A percentile compares a stretch with the other conserved stretches of the same genome.
Evolutionary conservation across 176 grass and related monocot genomes (phyloP).

Genomic region (Bonia amplexicaulis): DNA sequence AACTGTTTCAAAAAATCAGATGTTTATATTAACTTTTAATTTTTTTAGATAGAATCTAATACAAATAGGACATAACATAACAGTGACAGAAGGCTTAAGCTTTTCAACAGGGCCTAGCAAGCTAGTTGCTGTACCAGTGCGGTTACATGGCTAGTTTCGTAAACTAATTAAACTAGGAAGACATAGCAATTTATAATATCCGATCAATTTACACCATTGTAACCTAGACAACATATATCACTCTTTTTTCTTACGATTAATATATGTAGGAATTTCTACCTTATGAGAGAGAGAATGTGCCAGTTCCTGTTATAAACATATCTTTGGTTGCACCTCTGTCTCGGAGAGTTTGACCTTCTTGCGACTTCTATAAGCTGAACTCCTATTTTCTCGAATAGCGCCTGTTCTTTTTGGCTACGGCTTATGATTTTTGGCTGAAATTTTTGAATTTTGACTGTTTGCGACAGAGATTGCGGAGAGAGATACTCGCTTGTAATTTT

Average conservation of each 20-base stretch:
- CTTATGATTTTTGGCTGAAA: too few relatives aligned
- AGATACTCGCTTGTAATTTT: too few relatives aligned
- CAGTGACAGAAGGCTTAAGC: not conserved
- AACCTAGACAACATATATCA: not conserved
- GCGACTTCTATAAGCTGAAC: not conserved
- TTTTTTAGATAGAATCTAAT: too few relatives aligned
- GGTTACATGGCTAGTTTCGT: not conserved
- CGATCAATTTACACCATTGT: too few relatives aligned
- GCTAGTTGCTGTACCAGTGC: not conserved
- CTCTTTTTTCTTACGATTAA: not conserved
- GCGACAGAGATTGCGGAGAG: too few relatives aligned
- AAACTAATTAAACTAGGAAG: not conserved
- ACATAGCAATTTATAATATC: not conserved
- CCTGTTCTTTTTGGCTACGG: too few relatives aligned
- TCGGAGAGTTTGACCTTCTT: not conserved
- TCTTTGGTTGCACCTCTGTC: not conserved
- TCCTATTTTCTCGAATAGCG: not conserved
- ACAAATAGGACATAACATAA: accelerated
- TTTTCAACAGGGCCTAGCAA: not conserved
- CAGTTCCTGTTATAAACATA: not conserved
- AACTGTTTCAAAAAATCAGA: too few relatives aligned
- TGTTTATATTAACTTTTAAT: too few relatives aligned
- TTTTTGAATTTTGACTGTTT: too few relatives aligned
- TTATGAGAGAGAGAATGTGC: not conserved
- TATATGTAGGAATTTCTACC: not conserved